Evolutionary conservation across 331 rosid species (phyloP).

Genomic region (Prunus yedoensis): DNA sequence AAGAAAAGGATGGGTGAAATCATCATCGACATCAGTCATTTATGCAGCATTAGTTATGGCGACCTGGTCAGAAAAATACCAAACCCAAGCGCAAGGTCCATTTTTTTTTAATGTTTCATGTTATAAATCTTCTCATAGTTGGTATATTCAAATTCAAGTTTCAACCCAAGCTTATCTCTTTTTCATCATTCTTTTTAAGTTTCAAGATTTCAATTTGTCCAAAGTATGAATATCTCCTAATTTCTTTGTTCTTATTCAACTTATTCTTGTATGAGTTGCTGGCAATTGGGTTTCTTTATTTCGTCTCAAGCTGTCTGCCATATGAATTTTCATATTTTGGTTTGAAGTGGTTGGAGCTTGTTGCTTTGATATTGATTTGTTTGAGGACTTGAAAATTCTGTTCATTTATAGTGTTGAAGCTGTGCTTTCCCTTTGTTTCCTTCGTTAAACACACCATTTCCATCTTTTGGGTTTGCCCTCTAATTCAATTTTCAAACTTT

Average conservation of each 20-base stretch:
- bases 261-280: conserved; percentile 9
- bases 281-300: conserved; percentile 22
- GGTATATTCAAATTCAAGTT: neutral
- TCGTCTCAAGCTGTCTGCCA: conserved; percentile 12
- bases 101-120: neutral
- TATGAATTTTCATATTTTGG: conserved; percentile 9
- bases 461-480: neutral
- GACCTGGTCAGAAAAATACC: conserved; percentile 43
- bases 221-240: too few relatives aligned
- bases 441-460: neutral
- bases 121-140: neutral
- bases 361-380: neutral
- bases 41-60: conserved; percentile 24
- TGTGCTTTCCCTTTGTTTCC: too few relatives aligned
- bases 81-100: neutral
- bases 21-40: conserved; percentile 17
- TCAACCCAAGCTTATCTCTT: neutral
- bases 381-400: too few relatives aligned
- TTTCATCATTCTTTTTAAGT: neutral
- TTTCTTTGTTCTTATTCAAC: neutral
- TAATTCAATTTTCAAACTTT: conserved; percentile 9
- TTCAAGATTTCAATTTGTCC: conserved; percentile 5
- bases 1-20: conserved; percentile 38
- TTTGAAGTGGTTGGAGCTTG: conserved; percentile 1
- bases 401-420: too few relatives aligned